A percentile compares a stretch with the other conserved stretches of the same genome.
These are phyloP conservation scores for Claviceps sp. DNA, from an alignment of 2,329 filamentous ascomycete genomes.

Conservation along the genomic window DNA sequence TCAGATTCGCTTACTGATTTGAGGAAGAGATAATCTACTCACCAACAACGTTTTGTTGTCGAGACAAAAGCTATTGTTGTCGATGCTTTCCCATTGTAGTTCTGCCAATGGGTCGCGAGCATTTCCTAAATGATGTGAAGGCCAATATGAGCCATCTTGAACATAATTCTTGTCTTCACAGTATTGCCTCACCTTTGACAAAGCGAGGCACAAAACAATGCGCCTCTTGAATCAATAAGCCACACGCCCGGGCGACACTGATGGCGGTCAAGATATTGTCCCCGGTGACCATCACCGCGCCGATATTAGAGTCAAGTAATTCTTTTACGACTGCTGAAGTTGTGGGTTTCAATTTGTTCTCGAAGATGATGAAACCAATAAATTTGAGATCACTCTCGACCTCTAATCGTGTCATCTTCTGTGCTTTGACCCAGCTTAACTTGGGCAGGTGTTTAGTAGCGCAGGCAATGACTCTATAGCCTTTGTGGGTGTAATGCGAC, in stretches of 20 bases:
- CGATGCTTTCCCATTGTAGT: constrained; percentile 88
- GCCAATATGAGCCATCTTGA: background rate
- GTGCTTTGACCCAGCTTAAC: constrained; percentile 84
- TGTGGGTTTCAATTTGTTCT: constrained; percentile 91
- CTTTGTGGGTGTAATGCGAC: constrained; percentile 84
- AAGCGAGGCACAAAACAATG: constrained; percentile 94
- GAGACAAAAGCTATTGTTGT: constrained; percentile 64
- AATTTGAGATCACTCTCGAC: constrained; percentile 78
- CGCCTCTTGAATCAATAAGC: constrained; percentile 63
- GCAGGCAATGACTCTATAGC: constrained; percentile 92
- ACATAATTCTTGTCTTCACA: background rate
- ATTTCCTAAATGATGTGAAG: constrained; percentile 36
- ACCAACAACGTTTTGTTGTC: constrained; percentile 66
- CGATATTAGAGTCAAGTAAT: constrained; percentile 68
- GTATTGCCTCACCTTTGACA: constrained; percentile 43
- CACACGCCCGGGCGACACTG: constrained; percentile 84
- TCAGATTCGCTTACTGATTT: constrained; percentile 1
- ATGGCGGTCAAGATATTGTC: constrained; percentile 97
- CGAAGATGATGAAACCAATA: constrained; percentile 93
- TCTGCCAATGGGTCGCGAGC: constrained; percentile 58
- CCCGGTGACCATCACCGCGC: constrained; percentile 90
- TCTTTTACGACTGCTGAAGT: constrained; percentile 73
- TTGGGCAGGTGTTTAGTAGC: constrained; percentile 80
- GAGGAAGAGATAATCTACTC: constrained; percentile 11
- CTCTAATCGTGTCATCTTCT: constrained; percentile 81